phyloP scores from a whole-genome alignment of 768 basidiomycete genomes.

The Suillus tomentosus region DNA sequence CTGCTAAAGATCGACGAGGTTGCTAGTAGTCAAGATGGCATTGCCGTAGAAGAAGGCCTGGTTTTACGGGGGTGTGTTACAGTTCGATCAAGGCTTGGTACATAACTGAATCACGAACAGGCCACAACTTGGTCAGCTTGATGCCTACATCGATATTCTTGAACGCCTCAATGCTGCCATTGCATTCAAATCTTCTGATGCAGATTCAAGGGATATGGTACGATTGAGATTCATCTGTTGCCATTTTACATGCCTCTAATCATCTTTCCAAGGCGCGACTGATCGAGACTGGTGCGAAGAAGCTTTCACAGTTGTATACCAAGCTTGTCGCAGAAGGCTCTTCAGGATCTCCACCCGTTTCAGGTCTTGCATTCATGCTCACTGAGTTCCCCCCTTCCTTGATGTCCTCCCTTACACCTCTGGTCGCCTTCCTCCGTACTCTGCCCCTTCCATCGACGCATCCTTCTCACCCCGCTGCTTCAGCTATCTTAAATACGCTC shows the following conservation, averaged over 20 bases:
- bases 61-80: slow-evolving; percentile 68
- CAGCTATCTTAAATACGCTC: slow-evolving; percentile 61
- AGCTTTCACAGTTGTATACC: slow-evolving; percentile 80
- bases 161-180: slow-evolving; percentile 79
- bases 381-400: slow-evolving; percentile 57
- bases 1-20: slow-evolving; percentile 78
- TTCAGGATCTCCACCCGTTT: slow-evolving; percentile 67
- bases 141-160: slow-evolving; percentile 67
- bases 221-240: not conserved
- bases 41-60: slow-evolving; percentile 75
- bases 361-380: slow-evolving; percentile 56
- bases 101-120: slow-evolving; percentile 36
- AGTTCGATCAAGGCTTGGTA: slow-evolving; percentile 10
- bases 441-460: slow-evolving; percentile 79
- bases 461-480: slow-evolving; percentile 79
- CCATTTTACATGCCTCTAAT: not conserved
- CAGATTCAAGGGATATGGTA: slow-evolving; percentile 58
- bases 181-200: slow-evolving; percentile 68
- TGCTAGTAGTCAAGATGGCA: slow-evolving; percentile 71
- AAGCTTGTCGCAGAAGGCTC: slow-evolving; percentile 87
- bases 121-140: slow-evolving; percentile 69
- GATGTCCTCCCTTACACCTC: slow-evolving; percentile 55
- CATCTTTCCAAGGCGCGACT: slow-evolving; percentile 54
- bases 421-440: slow-evolving; percentile 69
- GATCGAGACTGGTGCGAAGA: slow-evolving; percentile 82